Conservation (phyloP, 306 rosid species). For the Hylodesmum podocarpum region DNA sequence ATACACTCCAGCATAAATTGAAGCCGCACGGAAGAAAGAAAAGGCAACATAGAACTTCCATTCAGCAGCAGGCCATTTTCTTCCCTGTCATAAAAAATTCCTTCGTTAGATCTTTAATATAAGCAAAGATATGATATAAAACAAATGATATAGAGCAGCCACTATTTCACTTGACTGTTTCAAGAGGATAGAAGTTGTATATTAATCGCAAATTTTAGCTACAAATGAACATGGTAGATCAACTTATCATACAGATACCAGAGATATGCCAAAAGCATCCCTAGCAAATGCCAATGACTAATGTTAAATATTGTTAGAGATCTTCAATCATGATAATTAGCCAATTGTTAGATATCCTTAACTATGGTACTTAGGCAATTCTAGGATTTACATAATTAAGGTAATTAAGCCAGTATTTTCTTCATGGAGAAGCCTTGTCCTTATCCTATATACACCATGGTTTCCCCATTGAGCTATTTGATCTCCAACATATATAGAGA, state of each 20-base stretch:
- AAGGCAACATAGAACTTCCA: slow-evolving; percentile 94
- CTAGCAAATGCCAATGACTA: background rate
- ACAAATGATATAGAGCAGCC: slow-evolving; percentile 3
- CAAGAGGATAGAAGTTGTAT: background rate
- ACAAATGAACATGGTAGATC: background rate
- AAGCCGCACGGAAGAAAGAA: slow-evolving; percentile 80
- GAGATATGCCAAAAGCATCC: background rate
- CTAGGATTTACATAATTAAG: too few relatives aligned
- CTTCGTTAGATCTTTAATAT: slow-evolving; percentile 23
- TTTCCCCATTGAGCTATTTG: background rate
- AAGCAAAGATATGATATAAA: slow-evolving; percentile 11
- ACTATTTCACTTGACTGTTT: slow-evolving; percentile 2
- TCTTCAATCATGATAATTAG: too few relatives aligned
- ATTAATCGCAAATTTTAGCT: background rate
- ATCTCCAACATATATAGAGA: background rate
- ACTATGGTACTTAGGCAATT: too few relatives aligned
- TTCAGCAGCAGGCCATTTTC: slow-evolving; percentile 80
- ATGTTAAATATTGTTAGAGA: too few relatives aligned
- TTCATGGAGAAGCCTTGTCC: background rate
- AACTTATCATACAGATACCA: slow-evolving; percentile 2
- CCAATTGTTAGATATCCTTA: too few relatives aligned
- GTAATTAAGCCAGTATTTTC: too few relatives aligned
- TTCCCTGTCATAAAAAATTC: slow-evolving; percentile 60
- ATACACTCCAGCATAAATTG: slow-evolving; percentile 86
- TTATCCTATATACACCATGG: background rate